Evolutionary conservation across 257 asterid species (phyloP), one percentile per base, ranked within the genome.

Genomic region (Solanum sejunctum): DNA sequence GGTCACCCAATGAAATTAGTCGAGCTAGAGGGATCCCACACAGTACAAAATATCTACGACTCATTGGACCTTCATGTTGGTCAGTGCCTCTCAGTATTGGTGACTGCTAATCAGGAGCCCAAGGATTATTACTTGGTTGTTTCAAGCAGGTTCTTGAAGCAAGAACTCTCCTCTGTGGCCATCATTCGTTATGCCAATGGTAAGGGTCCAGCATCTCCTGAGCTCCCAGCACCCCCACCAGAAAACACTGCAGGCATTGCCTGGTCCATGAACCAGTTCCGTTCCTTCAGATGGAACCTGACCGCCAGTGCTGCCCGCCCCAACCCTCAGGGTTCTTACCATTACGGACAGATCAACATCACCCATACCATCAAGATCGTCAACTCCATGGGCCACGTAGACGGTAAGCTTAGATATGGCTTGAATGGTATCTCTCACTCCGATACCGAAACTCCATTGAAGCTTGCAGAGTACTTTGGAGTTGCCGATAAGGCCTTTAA

Each of bases 241-340:
- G 91, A 84, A 71, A 89, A 86, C 88, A 56, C 89, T 6, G 21
- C 8, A 26, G 92, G 95, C 87, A 85, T 92, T 61, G 58, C 81
- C 1, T 73, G 81, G 81, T 73, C 81, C 57, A 73, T 73, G 81
- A 73, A 73, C 81, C 81, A 92, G 51, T 92, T 92, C 88, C 89
- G 93, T 47, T 90, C 93, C 32, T 90, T 90, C 91, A 86, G 92
- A 87, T 92, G 92, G 95, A 90, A 92, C 86, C 86, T 92, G 61
- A 90, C 92, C 0, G 92, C 93, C 16, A 92, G 90, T 16, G 95
- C 93, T 3, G 93, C 95, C 77, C 91, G 93, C 3, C 95, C 93
- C 57, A 92, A 90, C 89, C 94, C 92, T 12, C 93, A 92, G 49
- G 94, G 94, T 13, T 90, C 93, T 1, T 92, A 90, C 88, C 91